A percentile compares a stretch with the other conserved stretches of the same genome.
Evolutionary conservation across 1,139 yeast genomes (phyloP).

Genomic region (Candida labiduridarum): DNA sequence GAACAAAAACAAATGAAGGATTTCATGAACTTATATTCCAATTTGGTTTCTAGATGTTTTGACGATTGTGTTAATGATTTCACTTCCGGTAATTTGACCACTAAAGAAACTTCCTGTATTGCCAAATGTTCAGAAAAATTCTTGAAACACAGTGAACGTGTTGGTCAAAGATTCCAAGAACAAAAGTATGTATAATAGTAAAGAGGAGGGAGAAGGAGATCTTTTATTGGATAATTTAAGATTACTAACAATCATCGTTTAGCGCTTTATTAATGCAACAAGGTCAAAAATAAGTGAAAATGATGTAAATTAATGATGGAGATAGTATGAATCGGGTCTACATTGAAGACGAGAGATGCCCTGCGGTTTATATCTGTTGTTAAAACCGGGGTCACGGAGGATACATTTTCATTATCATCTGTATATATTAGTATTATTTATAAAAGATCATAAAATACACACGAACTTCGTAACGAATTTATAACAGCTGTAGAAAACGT

Average conservation of each 20-base stretch:
- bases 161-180: slow-evolving; percentile 98
- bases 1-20: slow-evolving; percentile 99
- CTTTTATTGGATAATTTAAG: neutral
- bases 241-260: slow-evolving; percentile 27
- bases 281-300: slow-evolving; percentile 15
- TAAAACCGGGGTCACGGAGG: no score
- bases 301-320: neutral
- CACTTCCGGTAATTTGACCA: slow-evolving; percentile 84
- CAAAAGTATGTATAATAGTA: slow-evolving; percentile 61
- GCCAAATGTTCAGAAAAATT: slow-evolving; percentile 95
- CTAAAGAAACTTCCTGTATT: slow-evolving; percentile 84
- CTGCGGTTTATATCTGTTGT: no score
- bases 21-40: slow-evolving; percentile 94
- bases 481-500: neutral
- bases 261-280: slow-evolving; percentile 54
- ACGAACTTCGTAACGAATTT: neutral
- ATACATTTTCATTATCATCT: neutral
- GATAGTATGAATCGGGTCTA: neutral
- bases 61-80: slow-evolving; percentile 97
- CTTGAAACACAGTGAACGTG: slow-evolving; percentile 97
- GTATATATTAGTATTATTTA: slow-evolving; percentile 1
- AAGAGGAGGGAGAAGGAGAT: neutral
- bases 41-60: slow-evolving; percentile 94
- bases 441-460: neutral
- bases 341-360: no score